Evolutionary conservation across 2,329 filamentous ascomycete species (phyloP).

Genomic region (Colletotrichum theobromicola): DNA sequence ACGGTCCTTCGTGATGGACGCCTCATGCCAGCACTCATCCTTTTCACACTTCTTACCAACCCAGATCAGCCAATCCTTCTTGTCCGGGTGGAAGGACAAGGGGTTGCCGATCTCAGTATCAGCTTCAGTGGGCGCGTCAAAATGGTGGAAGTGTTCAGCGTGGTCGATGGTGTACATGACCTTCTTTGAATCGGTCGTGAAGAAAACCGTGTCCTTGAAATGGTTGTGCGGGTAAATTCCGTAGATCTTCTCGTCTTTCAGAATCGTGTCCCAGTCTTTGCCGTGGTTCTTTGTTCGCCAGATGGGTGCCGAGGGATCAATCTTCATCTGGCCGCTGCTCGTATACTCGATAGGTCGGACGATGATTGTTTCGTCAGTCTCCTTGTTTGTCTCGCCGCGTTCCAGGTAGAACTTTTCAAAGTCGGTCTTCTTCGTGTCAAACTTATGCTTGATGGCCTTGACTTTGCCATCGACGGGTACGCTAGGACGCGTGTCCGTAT

Average conservation of each 20-base stretch:
- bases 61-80: conserved; percentile 93
- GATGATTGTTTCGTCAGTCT: conserved; percentile 75
- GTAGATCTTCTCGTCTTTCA: conserved; percentile 72
- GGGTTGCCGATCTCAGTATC: conserved; percentile 39
- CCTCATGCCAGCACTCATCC: conserved; percentile 71
- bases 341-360: conserved; percentile 49
- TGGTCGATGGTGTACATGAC: conserved; percentile 85
- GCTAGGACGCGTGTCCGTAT: conserved; percentile 50
- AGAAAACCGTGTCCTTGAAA: conserved; percentile 85
- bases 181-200: conserved; percentile 71
- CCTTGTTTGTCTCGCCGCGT: conserved; percentile 66
- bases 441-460: conserved; percentile 61
- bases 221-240: conserved; percentile 79
- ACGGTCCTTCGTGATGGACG: conserved; percentile 79
- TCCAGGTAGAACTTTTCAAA: conserved; percentile 79
- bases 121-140: conserved; percentile 69
- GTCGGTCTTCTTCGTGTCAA: conserved; percentile 60
- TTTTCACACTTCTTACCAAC: conserved; percentile 74
- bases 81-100: conserved; percentile 81
- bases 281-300: conserved; percentile 86
- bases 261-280: conserved; percentile 77
- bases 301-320: conserved; percentile 57
- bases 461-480: conserved; percentile 72
- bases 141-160: conserved; percentile 74
- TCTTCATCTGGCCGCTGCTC: conserved; percentile 31